Base-by-base conservation (phyloP, 257 asterid genomes). In the Anisodus acutangulus region DNA sequence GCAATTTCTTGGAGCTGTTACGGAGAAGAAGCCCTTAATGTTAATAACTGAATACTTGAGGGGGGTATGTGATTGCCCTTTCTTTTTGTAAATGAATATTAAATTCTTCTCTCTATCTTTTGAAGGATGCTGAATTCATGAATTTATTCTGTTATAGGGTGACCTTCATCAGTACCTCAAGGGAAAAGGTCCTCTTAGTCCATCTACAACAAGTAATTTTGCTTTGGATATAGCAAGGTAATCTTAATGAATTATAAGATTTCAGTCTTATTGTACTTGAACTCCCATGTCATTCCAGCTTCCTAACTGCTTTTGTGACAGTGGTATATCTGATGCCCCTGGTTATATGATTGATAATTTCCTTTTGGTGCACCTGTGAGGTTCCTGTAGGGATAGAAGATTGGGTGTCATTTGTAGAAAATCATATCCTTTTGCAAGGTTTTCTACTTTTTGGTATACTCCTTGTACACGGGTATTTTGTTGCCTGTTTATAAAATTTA, bases 221-320 rank as follows among this genome's bases (percentile, higher is more conserved):
- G 98, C 98, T n/a, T 90, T 95, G 82, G 99, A 94, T 91, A 95
- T 95, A 76, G 98, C 98, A 84, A 94, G 98, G 96, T 94, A 89
- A 11, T 31, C 26, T 67, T 31, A 10, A 26, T 43, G 78, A 39
- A 68, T 68, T 68, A 7, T 39, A 37, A 68, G 9, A 39, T 68
- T 68, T 39, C 53, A 68, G 78, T 15, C 26, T 68, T 68, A 68
- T 15, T 37, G 11, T 66, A 66, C 19, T 66, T 66, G 74, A 66
- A 6, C 47, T 66, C 74, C 74, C 74, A 35, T 45, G 17, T 31
- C 72, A 12, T 66, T 66, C 19, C 47, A 31, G 72, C 47, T 66
- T 66, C 19, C 47, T 66, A 35, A 31, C 69, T 35, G 72, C 74
- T 66, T 35, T 31, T 66, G 74, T 35, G 19, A 66, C 19, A 35